Base-by-base conservation (phyloP, 2,329 filamentous ascomycete species). In the Fusarium nurragi region DNA sequence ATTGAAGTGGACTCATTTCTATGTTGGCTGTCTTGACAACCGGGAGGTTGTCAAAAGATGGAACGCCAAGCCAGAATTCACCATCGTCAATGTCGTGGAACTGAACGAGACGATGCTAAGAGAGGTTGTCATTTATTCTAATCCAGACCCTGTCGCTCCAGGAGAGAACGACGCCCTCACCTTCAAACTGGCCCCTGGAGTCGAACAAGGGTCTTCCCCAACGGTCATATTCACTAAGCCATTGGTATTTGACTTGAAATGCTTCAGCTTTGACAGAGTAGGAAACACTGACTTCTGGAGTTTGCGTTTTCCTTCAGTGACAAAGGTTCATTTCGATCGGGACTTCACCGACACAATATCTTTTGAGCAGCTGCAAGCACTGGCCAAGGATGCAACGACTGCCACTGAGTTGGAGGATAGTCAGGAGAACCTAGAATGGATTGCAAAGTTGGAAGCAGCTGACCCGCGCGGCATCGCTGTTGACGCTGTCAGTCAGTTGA, bases 291-390 rank as follows among this genome's bases (percentile, higher is more conserved):
- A 83, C 2, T 93, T 91, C 70, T 93, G 87, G 80, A 89, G 88
- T 58, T 85, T 93, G 49, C 85, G 93, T 2, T 96, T 97, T 70
- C 90, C 93, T 2, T 82, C 85, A 4, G 86, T 94, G 5, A 83
- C 86, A 54, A 96, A 94, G 71, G 82, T 96, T 11, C 92, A 97
- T 69, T 85, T 84, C 60, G 93, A 97, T 73, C 84, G 93, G 22
- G 85, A 85, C 4, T 91, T 86, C 72, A 79, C 83, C 21, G 91
- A 96, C 56, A 84, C 88, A 1, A 79, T 92, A 18, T 86, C 88
- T 0, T 92, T 94, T 64, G 76, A 83, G 1, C 88, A 93, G 50
- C 79, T 97, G 4, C 90, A 94, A 67, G 73, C 82, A 7, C 81
- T 91, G 71, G 92, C 91, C 0, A 75, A 80, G 26, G 78, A 84